Percentiles rank a stretch among this genome's conserved stretches.
Evolutionary conservation across 768 basidiomycete species (phyloP).

Genomic region (Cystobasidium ongulense): DNA sequence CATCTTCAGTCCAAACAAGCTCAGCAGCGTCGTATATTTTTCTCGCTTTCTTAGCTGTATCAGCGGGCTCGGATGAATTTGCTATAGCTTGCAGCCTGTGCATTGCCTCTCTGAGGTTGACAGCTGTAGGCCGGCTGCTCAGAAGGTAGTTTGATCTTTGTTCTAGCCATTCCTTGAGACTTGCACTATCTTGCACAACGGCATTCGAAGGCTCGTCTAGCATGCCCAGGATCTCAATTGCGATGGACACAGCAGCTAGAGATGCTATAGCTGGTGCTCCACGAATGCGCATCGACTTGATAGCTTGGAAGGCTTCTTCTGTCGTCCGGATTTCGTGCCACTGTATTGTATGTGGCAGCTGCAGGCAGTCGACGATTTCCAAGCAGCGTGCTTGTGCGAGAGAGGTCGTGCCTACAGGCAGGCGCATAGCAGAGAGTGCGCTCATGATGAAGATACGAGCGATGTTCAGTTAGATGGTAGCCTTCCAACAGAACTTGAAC

Average conservation of each 20-base stretch:
- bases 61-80: conserved; percentile 47
- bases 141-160: conserved; percentile 63
- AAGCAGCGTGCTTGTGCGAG: neutral
- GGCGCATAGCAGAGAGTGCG: conserved; percentile 24
- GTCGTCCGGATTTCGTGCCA: conserved; percentile 53
- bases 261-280: conserved; percentile 94
- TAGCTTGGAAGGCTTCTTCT: conserved; percentile 82
- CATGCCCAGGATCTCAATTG: conserved; percentile 57
- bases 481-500: too few species aligned
- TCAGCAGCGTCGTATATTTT: conserved; percentile 64
- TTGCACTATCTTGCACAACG: conserved; percentile 46
- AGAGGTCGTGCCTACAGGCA: conserved; percentile 3
- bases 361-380: conserved; percentile 26
- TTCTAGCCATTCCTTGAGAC: conserved; percentile 55
- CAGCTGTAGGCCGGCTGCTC: conserved; percentile 88
- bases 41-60: conserved; percentile 47
- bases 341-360: conserved; percentile 27
- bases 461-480: neutral
- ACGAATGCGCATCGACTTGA: conserved; percentile 91
- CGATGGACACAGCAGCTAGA: conserved; percentile 55
- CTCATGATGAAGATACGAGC: neutral
- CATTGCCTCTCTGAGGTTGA: conserved; percentile 83
- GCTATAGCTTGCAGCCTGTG: conserved; percentile 54
- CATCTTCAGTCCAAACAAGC: conserved; percentile 74
- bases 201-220: conserved; percentile 35